Evolutionary conservation across 768 basidiomycete species (phyloP), one percentile per base, ranked within the genome.

Genomic region (Leccinellum albellum): DNA sequence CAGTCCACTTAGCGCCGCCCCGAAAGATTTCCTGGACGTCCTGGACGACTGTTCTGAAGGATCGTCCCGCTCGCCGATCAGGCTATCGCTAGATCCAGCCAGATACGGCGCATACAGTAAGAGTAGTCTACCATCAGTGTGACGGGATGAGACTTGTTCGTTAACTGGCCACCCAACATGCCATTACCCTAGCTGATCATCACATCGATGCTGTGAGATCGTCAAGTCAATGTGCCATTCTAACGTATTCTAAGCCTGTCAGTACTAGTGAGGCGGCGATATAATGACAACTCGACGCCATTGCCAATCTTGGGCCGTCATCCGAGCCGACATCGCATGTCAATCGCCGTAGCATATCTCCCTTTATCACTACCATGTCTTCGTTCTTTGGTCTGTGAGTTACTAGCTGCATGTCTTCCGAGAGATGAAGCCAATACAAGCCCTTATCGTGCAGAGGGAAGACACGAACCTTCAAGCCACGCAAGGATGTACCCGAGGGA

Each of bases 391-490:
- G 88, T 63, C 79, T 92, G 89, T 91, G 70, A 82, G 89, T 76
- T 17, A 32, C 48, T 28, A 42, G 21, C 9, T 13, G 23, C 50
- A 32, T 33, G 40, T 57, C 53, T 53, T 53, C 26, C 31, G 17
- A 62, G 24, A 24, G 37, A 32, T 61, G 44, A 64, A 52, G 45
- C 57, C 55, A 54, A 63, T 55, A 17, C 51, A 42, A 40, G 42
- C 51, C 42, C 47, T 55, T 58, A 56, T 55, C 61, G 20, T 33
- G n/a, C 62, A 94, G 92, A 47, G 91, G 89, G 42, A 94, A 94
- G 77, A 91, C 90, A 35, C 86, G 92, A 54, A 94, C 96, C 17
- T 98, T 98, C 83, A 96, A 95, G 70, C 96, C 96, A 28, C 88
- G 94, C 66, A 94, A 91, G 74, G 91, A 93, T 70, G 88, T 94